Base-by-base conservation (phyloP, 257 asterid species). In the Datura wrightii region DNA sequence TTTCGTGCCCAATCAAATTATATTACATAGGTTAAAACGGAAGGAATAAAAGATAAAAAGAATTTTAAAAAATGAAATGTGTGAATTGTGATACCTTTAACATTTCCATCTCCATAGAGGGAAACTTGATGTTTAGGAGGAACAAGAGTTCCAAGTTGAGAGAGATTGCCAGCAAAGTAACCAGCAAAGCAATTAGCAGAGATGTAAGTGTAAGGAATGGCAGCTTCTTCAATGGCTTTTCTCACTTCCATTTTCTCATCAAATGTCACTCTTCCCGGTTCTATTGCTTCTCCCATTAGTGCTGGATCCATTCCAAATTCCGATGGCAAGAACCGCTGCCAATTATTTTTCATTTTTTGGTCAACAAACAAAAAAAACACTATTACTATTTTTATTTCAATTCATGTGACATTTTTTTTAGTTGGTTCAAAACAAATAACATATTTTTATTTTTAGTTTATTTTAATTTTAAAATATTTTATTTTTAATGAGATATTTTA, bases 291-390 rank as follows among this genome's bases (percentile, higher is more conserved):
- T 42, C 63, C 92, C 98, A 96, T 94, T 85, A 84, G 84, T 1
- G 97, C 92, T 0, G 96, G 93, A 83, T 96, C 98, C 85, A 88
- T 84, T 1, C 98, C 98, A 59, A 93, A 96, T 87, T 94, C 98
- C 14, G 99, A 93, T 0, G 99, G 99, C 87, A 93, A 84, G 84
- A 96, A 96, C 5, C 98, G 92, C 99, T 96, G 66, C 90, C 70
- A 78, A 34, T 53, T 3, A 24, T 24, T 24, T 24, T 24, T 24
- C 1, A 24, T 36, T 39, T 15, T 3, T 14, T 14, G 5, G 11
- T 15, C 31, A 18, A 39, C 42, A 39, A 39, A 39, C 42, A 39
- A 39, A 24, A 24, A 24, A 24, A 24, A 1, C 31, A 24, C 1
- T 24, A 24, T 24, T 24, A 24, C 31, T 24, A 24, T 24, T 24